Percentiles rank a stretch among this genome's conserved stretches.
phyloP scores from a whole-genome alignment of 176 grass and related monocot genomes.

The Oryza glaberrima region DNA sequence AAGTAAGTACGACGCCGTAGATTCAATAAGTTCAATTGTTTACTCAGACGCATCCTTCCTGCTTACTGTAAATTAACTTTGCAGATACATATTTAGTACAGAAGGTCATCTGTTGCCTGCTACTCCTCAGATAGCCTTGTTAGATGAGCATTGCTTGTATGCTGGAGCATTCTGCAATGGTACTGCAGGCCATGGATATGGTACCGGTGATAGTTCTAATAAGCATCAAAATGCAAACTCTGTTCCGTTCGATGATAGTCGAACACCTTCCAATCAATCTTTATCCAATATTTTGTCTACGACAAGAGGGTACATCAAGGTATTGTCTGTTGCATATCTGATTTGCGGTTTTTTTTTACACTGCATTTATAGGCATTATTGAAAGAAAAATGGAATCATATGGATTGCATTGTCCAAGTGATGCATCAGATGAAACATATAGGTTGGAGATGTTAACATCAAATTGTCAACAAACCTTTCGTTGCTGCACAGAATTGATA shows the following conservation, averaged over 20 bases:
- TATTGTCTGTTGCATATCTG: conserved; percentile 35
- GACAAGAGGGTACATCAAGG: conserved; percentile 75
- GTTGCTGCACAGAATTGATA: not conserved
- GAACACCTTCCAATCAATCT: conserved; percentile 37
- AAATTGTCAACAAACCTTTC: conserved; percentile 3
- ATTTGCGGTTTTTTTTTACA: conserved; percentile 33
- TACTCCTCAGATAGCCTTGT: conserved; percentile 80
- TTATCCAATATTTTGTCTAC: conserved; percentile 48
- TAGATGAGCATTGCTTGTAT: conserved; percentile 85
- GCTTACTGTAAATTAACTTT: conserved; percentile 34
- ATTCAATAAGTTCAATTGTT: conserved; percentile 35
- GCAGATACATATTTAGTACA: conserved; percentile 98
- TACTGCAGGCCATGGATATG: conserved; percentile 44
- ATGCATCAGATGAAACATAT: conserved; percentile 18
- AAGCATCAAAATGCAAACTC: conserved; percentile 60
- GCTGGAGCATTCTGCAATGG: conserved; percentile 88
- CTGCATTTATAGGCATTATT: not conserved
- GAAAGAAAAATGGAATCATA: conserved; percentile 11
- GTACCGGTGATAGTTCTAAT: conserved; percentile 27
- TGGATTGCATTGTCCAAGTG: not conserved
- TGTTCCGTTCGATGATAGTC: conserved; percentile 42
- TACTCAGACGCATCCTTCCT: conserved; percentile 23
- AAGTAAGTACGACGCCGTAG: conserved; percentile 67
- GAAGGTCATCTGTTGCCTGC: conserved; percentile 93
- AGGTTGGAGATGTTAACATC: conserved; percentile 21